Evolutionary conservation across 805 yeast genomes (phyloP), one percentile per base, ranked within the genome.

Genomic region (Yamadazyma insecticola): DNA sequence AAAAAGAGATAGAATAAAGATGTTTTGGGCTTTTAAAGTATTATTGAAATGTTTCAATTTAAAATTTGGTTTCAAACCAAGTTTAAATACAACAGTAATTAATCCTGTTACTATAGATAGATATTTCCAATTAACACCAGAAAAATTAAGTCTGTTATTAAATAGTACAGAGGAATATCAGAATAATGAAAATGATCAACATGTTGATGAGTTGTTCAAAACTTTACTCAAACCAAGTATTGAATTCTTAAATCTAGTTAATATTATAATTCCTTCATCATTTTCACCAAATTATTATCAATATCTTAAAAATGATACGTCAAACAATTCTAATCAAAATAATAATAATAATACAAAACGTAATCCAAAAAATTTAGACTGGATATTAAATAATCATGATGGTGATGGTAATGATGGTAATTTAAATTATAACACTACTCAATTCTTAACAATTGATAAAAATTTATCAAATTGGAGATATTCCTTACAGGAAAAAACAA

Each of bases 371-470:
- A 51, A 43, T 22, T 48, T 65, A 17, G 70, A 65, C 37, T 63
- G 69, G 67, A 63, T 65, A 15, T 48, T 64, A 26, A 63, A 63
- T 35, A 69, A 66, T 36, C 69, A 64, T 39, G 72, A 63, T 39
- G 72, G 72, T 14, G 72, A 65, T 39, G 70, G 72, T 5, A 65
- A 63, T 36, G 72, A 65, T 41, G 72, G 72, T 4, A 65, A 66
- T 33, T 55, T 66, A 39, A 66, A 66, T 35, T 65, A 66, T 45
- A 65, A 66, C 37, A 65, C 58, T 37, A 56, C 55, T 29, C 72
- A 66, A 35, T 66, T 66, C 34, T 47, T 59, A 22, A 57, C 58
- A 7, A 66, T 66, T 30, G 72, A 66, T 43, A 57, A 53, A 32
- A 65, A 66, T 41, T 49, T 66, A 29, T 45, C 60, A 10, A 53